Percentiles rank a stretch among this genome's conserved stretches.
These are phyloP conservation scores for Leucoagaricus sp. DNA, from an alignment of 1,284 basidiomycete genomes.

Conservation along the genomic window DNA sequence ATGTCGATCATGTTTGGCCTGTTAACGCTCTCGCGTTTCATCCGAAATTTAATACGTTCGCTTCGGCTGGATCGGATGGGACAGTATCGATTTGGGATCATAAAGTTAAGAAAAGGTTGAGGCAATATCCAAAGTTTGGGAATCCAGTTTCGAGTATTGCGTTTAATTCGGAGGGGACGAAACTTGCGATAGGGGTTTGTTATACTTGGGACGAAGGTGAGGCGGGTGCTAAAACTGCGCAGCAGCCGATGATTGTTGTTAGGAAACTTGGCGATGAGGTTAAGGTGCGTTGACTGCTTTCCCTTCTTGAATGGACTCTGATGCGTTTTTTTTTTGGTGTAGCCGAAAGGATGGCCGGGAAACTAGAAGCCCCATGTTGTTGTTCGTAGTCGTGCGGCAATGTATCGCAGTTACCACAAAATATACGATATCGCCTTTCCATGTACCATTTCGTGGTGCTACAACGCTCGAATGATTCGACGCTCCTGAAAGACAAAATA, in stretches of 20 bases:
- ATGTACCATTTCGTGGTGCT: too few species aligned
- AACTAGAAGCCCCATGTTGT: too few species aligned
- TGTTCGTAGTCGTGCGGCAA: too few species aligned
- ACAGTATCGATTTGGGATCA: constrained; percentile 97
- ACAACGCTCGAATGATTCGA: too few species aligned
- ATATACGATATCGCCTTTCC: too few species aligned
- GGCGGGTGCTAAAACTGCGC: constrained; percentile 55
- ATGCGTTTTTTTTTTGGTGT: not conserved
- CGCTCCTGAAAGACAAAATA: too few species aligned
- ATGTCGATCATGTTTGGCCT: constrained; percentile 98
- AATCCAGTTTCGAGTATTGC: constrained; percentile 49
- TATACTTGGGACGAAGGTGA: constrained; percentile 90
- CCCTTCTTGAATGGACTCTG: not conserved
- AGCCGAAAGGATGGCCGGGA: constrained; percentile 17
- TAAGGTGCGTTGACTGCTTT: constrained; percentile 28
- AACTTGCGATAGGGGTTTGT: constrained; percentile 80
- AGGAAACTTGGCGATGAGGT: constrained; percentile 61
- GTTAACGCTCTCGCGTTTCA: constrained; percentile 96
- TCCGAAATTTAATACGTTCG: constrained; percentile 91
- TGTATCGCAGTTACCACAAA: too few species aligned
- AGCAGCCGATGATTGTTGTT: constrained; percentile 47
- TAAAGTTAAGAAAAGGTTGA: constrained; percentile 92
- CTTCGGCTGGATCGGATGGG: constrained; percentile 90
- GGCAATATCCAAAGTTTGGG: constrained; percentile 83
- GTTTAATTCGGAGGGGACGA: constrained; percentile 83